phyloP scores from a whole-genome alignment of 768 basidiomycete species.

The Russula griseocarnosa region DNA sequence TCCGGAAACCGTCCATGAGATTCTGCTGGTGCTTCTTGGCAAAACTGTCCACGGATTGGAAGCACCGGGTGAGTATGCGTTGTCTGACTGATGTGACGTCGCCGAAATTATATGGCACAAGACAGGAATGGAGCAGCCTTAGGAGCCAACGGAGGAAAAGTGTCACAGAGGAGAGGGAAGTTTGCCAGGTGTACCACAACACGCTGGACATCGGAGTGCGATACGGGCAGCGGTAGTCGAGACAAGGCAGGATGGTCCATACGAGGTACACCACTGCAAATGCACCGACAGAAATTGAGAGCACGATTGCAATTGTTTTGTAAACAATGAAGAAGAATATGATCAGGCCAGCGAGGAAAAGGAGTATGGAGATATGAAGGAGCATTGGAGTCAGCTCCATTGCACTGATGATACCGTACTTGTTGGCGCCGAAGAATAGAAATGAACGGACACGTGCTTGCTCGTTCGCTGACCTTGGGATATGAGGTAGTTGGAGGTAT shows the following conservation, averaged over 20 bases:
- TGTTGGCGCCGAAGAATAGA: slow-evolving; percentile 40
- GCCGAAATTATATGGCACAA: slow-evolving; percentile 13
- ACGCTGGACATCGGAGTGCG: slow-evolving; percentile 26
- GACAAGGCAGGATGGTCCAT: slow-evolving; percentile 24
- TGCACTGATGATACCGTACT: slow-evolving; percentile 40
- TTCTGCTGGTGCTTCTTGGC: neutral
- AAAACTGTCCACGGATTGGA: neutral
- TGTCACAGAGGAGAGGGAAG: neutral
- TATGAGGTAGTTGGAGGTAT: slow-evolving; percentile 29
- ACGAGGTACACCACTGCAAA: slow-evolving; percentile 20
- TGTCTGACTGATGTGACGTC: neutral
- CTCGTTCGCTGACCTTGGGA: slow-evolving; percentile 31
- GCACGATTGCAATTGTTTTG: slow-evolving; percentile 16
- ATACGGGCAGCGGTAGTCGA: slow-evolving; percentile 26
- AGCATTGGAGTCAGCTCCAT: slow-evolving; percentile 45
- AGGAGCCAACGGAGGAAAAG: slow-evolving; percentile 5
- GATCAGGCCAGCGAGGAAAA: slow-evolving; percentile 50
- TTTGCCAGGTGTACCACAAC: slow-evolving; percentile 2
- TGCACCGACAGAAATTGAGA: slow-evolving; percentile 8
- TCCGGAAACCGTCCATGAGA: slow-evolving; percentile 9
- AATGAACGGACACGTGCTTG: slow-evolving; percentile 39
- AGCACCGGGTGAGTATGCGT: neutral
- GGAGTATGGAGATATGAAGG: slow-evolving; percentile 46
- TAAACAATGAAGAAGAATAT: slow-evolving; percentile 39
- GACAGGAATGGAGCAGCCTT: slow-evolving; percentile 3